These are phyloP conservation scores for Colletotrichum gloeosporioides DNA, from an alignment of 2,329 filamentous ascomycete species.

Conservation along the genomic window DNA sequence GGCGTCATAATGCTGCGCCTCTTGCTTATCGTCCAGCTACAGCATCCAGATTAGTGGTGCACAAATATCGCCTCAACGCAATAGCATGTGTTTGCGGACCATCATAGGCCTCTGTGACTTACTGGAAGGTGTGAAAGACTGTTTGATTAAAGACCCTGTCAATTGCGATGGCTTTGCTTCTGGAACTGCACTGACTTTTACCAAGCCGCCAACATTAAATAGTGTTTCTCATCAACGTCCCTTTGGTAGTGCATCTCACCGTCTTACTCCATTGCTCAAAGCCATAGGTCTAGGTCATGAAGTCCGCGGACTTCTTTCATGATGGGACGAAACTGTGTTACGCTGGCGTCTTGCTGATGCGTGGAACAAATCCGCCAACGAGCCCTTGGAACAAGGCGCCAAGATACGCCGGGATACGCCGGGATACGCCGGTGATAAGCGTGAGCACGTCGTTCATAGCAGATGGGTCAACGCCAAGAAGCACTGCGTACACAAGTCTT, in stretches of 20 bases:
- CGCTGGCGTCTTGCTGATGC: background rate
- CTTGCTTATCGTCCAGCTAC: background rate
- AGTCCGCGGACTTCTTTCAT: background rate
- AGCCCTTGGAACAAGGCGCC: background rate
- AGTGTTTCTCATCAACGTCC: rapidly evolving
- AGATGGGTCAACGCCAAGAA: background rate
- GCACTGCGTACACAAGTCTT: background rate
- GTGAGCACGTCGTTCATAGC: background rate
- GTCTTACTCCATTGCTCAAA: background rate
- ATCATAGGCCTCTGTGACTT: background rate
- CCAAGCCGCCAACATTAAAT: background rate
- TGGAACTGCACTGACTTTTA: background rate
- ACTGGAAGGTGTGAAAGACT: background rate
- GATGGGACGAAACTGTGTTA: background rate
- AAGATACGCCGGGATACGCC: background rate
- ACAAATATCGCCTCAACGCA: background rate
- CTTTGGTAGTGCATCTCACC: rapidly evolving
- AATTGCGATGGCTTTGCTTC: background rate
- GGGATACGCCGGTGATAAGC: background rate
- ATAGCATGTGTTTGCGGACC: rapidly evolving
- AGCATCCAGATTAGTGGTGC: background rate
- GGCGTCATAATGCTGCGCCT: background rate
- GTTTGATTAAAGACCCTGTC: background rate
- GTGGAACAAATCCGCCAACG: background rate
- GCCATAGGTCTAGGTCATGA: background rate